These are phyloP conservation scores for Achaetomium macrosporum DNA, from an alignment of 2,329 filamentous ascomycete genomes.

Conservation along the genomic window DNA sequence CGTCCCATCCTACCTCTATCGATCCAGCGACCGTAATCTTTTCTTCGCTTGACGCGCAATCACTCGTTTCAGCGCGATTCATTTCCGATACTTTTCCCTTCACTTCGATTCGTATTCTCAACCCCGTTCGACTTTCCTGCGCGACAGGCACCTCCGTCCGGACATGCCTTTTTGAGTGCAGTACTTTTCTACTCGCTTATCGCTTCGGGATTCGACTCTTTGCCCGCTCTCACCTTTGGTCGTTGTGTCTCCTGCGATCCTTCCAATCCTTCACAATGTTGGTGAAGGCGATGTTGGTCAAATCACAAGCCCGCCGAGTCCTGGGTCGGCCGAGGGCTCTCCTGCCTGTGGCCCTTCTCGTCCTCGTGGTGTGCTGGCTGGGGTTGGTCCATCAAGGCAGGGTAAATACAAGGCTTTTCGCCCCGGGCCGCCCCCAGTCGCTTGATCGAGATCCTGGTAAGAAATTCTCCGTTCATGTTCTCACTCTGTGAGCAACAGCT, in stretches of 20 bases:
- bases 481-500: background rate
- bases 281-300: conserved; percentile 15
- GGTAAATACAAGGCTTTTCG: background rate
- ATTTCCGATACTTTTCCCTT: background rate
- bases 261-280: conserved; percentile 11
- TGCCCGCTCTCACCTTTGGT: background rate
- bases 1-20: background rate
- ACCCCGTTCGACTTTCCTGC: background rate
- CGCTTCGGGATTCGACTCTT: background rate
- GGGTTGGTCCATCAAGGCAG: conserved; percentile 6
- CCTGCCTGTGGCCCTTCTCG: conserved; percentile 4
- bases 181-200: background rate
- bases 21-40: background rate
- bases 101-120: background rate
- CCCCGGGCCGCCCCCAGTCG: background rate
- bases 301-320: conserved; percentile 17
- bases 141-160: background rate
- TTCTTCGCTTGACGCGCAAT: background rate
- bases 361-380: conserved; percentile 15
- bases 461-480: background rate
- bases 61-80: conserved; percentile 11
- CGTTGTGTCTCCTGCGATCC: background rate
- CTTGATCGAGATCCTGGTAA: conserved; percentile 14
- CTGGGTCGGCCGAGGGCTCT: conserved; percentile 16
- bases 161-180: conserved; percentile 1